Percentiles rank a stretch among this genome's conserved stretches.
Conservation (phyloP, 2,329 filamentous ascomycete genomes). For the Pyricularia sp. region DNA sequence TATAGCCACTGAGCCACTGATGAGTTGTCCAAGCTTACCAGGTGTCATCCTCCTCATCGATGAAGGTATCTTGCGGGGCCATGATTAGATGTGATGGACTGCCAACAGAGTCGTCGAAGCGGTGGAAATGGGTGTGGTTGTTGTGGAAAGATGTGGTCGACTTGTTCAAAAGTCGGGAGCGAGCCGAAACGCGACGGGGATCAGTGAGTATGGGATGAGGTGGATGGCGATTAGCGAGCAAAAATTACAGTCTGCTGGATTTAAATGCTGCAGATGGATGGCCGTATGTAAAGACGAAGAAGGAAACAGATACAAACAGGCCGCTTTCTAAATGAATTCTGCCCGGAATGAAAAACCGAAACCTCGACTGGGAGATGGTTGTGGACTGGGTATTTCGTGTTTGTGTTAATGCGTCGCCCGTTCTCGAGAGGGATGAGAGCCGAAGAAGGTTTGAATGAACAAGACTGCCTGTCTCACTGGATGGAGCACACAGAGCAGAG, state of each 20-base stretch:
- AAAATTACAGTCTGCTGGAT: neutral
- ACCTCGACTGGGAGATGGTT: neutral
- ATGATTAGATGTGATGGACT: slow-evolving; percentile 26
- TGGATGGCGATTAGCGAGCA: neutral
- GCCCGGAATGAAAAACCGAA: neutral
- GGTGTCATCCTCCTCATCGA: slow-evolving; percentile 62
- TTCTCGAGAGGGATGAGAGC: neutral
- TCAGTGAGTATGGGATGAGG: neutral
- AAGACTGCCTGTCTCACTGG: neutral
- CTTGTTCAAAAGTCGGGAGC: neutral
- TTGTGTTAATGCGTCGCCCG: neutral
- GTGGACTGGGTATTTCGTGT: neutral
- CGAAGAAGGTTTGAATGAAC: neutral
- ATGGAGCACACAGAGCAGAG: neutral
- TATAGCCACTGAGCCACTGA: neutral
- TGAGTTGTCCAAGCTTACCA: slow-evolving; percentile 39
- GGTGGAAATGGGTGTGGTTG: slow-evolving; percentile 2
- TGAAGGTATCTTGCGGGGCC: slow-evolving; percentile 61
- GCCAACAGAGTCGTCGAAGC: neutral
- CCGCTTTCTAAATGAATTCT: neutral
- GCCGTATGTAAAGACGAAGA: neutral
- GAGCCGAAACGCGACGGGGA: neutral
- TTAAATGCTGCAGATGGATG: neutral
- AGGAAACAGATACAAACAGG: neutral
- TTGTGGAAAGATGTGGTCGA: neutral